phyloP scores from a whole-genome alignment of 1,139 yeast genomes.

The Geotrichum macrosporum region DNA sequence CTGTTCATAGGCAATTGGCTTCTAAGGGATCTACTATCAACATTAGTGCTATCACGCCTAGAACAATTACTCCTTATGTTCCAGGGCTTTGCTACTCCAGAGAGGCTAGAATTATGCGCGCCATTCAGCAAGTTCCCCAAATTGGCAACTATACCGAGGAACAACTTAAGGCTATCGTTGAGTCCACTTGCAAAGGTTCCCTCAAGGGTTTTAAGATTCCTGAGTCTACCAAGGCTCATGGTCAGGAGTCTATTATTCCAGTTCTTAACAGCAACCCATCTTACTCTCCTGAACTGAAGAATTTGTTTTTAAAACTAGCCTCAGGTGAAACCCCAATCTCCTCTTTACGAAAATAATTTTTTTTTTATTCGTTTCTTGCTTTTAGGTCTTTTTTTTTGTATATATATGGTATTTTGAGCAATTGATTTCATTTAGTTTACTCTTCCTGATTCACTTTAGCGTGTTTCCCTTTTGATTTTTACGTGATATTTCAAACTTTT shows the following conservation, averaged over 20 bases:
- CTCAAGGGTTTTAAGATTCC: slow-evolving; percentile 22
- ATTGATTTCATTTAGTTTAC: no score
- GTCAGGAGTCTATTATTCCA: slow-evolving; percentile 24
- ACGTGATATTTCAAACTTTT: no score
- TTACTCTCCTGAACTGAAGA: slow-evolving; percentile 27
- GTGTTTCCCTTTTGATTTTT: no score
- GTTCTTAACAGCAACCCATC: slow-evolving; percentile 29
- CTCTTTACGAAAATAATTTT: slow-evolving; percentile 21
- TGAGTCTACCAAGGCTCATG: slow-evolving; percentile 16
- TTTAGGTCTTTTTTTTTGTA: not conserved
- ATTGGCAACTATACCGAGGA: slow-evolving; percentile 13
- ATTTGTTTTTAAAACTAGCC: slow-evolving; percentile 29
- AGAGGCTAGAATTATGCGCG: slow-evolving; percentile 18
- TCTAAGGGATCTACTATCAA: slow-evolving; percentile 10
- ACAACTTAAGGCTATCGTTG: slow-evolving; percentile 23
- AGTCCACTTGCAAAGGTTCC: slow-evolving; percentile 26
- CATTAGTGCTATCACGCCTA: slow-evolving; percentile 12
- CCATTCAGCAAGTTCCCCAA: slow-evolving; percentile 18
- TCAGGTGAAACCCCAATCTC: slow-evolving; percentile 29
- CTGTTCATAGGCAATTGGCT: slow-evolving; percentile 8
- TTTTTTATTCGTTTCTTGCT: not conserved
- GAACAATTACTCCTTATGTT: slow-evolving; percentile 14
- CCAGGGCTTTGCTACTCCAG: slow-evolving; percentile 17
- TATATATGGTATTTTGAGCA: not conserved
- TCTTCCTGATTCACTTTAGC: no score